Evolutionary conservation across 2,329 filamentous ascomycete species (phyloP).

Genomic region (Sporothrix pallida): DNA sequence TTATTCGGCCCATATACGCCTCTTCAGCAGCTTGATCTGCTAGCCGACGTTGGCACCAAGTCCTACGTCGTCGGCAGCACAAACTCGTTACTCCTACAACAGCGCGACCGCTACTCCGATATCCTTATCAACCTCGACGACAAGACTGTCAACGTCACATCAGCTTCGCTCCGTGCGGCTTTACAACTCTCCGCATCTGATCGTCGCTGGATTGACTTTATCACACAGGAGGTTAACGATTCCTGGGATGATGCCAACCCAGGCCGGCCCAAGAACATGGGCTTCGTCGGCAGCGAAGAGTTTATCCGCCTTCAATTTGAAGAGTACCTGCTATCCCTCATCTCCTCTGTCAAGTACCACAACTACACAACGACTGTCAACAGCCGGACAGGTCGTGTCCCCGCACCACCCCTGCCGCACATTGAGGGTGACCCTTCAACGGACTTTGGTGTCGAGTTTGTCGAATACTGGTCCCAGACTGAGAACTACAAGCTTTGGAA

Average conservation of each 20-base stretch:
- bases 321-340: slow-evolving; percentile 88
- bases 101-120: slow-evolving; percentile 94
- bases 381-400: slow-evolving; percentile 54
- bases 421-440: slow-evolving; percentile 81
- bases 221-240: slow-evolving; percentile 91
- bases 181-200: slow-evolving; percentile 83
- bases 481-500: slow-evolving; percentile 93
- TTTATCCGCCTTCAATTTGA: slow-evolving; percentile 98
- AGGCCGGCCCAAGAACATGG: slow-evolving; percentile 87
- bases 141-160: slow-evolving; percentile 81
- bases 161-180: slow-evolving; percentile 75
- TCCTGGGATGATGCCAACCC: slow-evolving; percentile 96
- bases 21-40: slow-evolving; percentile 86
- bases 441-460: slow-evolving; percentile 84
- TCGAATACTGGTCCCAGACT: slow-evolving; percentile 85
- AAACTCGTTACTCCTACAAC: slow-evolving; percentile 90
- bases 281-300: slow-evolving; percentile 94
- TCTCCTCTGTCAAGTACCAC: slow-evolving; percentile 90
- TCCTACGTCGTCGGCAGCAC: slow-evolving; percentile 98
- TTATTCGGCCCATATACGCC: slow-evolving; percentile 97
- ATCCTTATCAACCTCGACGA: slow-evolving; percentile 97
- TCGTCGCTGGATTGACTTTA: slow-evolving; percentile 92
- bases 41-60: slow-evolving; percentile 92
- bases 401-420: slow-evolving; percentile 57
- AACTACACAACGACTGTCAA: slow-evolving; percentile 66